These are phyloP conservation scores for Suaeda aralocaspica DNA, from an alignment of 148 eudicot genomes.

Conservation along the genomic window DNA sequence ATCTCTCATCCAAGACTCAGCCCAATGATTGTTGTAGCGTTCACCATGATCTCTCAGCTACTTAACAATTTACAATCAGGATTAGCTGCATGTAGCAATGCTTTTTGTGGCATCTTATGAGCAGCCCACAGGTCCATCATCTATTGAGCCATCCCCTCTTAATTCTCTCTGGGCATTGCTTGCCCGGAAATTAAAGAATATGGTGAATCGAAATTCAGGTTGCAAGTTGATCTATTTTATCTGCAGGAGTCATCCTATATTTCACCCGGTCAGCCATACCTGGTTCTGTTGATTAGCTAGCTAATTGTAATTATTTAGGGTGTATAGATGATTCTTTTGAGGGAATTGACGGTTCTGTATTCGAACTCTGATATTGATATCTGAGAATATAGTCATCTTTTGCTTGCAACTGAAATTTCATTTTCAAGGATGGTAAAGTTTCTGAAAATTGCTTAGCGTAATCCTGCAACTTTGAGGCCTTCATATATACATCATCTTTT, in stretches of 20 bases:
- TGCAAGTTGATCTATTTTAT: not conserved
- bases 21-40: constrained; percentile 25
- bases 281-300: not conserved
- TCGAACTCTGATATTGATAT: too few relatives aligned
- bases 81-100: not conserved
- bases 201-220: not conserved
- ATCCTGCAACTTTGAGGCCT: too few relatives aligned
- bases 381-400: too few relatives aligned
- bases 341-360: too few relatives aligned
- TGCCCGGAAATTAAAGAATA: not conserved
- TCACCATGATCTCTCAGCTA: not conserved
- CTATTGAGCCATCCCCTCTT: not conserved
- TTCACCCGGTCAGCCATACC: too few relatives aligned
- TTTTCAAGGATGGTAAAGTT: too few relatives aligned
- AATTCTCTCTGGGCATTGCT: not conserved
- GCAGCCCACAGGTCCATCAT: not conserved
- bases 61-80: not conserved
- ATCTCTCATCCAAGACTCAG: constrained; percentile 70
- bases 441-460: too few relatives aligned
- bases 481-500: too few relatives aligned
- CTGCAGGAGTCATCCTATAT: not conserved
- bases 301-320: constrained; percentile 1
- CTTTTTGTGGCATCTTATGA: not conserved
- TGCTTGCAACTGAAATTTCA: too few relatives aligned
- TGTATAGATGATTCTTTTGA: too few relatives aligned